Conservation (phyloP, 2,329 filamentous ascomycete species). For the Blastomyces silverae region DNA sequence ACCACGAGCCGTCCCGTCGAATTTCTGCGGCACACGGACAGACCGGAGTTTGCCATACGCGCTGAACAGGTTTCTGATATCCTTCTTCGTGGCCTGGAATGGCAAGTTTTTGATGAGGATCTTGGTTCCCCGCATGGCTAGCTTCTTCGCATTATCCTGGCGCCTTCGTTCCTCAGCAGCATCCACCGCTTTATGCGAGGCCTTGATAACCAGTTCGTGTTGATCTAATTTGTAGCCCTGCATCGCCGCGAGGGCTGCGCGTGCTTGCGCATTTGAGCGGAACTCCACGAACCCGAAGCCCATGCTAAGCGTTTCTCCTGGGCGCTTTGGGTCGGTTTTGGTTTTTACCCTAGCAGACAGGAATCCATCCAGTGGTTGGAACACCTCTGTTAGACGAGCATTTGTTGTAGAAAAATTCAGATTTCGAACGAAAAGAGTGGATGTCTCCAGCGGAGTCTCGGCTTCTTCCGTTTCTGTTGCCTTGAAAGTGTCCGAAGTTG, state of each 20-base stretch:
- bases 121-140: constrained; percentile 71
- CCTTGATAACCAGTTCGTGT: constrained; percentile 76
- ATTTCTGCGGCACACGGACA: constrained; percentile 90
- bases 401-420: constrained; percentile 86
- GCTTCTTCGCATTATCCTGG: constrained; percentile 76
- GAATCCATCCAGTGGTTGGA: constrained; percentile 78
- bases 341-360: constrained; percentile 86
- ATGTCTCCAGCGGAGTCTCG: constrained; percentile 50
- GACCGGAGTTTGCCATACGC: constrained; percentile 88
- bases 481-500: constrained; percentile 37
- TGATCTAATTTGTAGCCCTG: constrained; percentile 80
- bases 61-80: constrained; percentile 76
- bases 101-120: constrained; percentile 97
- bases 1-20: constrained; percentile 78
- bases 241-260: constrained; percentile 76
- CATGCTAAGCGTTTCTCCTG: constrained; percentile 85
- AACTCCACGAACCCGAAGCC: constrained; percentile 96
- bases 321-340: constrained; percentile 84
- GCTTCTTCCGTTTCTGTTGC: constrained; percentile 33
- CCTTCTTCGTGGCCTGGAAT: constrained; percentile 91
- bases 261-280: constrained; percentile 65
- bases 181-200: constrained; percentile 79
- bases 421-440: constrained; percentile 89
- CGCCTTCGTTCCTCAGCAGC: constrained; percentile 78
- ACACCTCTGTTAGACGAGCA: constrained; percentile 65